Base-by-base conservation (phyloP, 108 stramenopile species). In the Mayamaea pseudoterrestris region DNA sequence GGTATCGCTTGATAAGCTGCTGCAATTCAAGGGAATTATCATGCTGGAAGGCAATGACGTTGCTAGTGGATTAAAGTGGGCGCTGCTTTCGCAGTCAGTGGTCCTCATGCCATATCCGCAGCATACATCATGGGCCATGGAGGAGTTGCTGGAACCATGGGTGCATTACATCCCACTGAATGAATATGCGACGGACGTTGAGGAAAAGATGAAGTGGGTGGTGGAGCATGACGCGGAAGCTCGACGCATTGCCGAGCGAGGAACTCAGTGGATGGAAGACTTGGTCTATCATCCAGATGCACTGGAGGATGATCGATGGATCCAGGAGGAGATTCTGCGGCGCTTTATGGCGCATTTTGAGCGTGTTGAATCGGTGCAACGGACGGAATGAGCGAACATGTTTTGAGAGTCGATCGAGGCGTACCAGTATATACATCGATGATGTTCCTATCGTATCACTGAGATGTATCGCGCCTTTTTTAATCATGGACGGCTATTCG, bases 31-130 rank as follows among this genome's bases (percentile, higher is more conserved):
- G 55, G 74, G 56, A 22, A 53, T 83, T 29, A 65, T 83, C 17
- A 72, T 71, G 60, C 47, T 80, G 9, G 78, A 85, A 55, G 83
- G 83, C 29, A 80, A 85, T 47, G 83, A 85, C 50, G 75, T 85
- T 22, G 78, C 83, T 5, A 69, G 73, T n/a, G 83, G 78, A 0
- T 58, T 85, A 21, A 76, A 77, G 53, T 85, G 83, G 83, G 58
- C 71, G 2, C 47, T 85, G 11, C 47, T 65, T 24, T 71, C 69
- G 0, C 68, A 73, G 40, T 78, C 76, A 8, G 70, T 85, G 3
- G 83, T 85, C 7, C 47, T 85, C 8, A 80, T 85, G 83, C 67
- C 83, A 5, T 44, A 52, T 22, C 78, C 78, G 22, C 69, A 69
- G 29, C 60, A 63, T 29, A 79, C 65, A 5, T 80, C 80, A 17